phyloP scores from a whole-genome alignment of 1,284 basidiomycete species.

The Uromyces viciae-fabae region DNA sequence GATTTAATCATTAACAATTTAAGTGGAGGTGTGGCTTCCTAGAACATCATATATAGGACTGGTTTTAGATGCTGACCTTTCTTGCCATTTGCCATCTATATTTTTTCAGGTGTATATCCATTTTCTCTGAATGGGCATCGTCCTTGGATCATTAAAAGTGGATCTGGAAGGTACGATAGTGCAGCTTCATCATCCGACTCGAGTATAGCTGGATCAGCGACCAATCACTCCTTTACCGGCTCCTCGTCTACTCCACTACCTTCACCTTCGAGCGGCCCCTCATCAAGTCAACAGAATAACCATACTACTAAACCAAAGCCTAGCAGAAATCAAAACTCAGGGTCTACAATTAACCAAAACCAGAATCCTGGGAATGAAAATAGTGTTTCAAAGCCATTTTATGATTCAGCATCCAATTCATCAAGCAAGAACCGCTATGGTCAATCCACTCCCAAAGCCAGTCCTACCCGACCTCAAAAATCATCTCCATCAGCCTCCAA shows the following conservation, averaged over 20 bases:
- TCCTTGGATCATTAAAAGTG: constrained; percentile 39
- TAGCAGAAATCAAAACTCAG: no score
- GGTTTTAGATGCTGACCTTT: not conserved
- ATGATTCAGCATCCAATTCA: not conserved
- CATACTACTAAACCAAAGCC: constrained; percentile 1
- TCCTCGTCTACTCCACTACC: not conserved
- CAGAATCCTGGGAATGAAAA: no score
- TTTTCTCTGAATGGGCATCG: constrained; percentile 40
- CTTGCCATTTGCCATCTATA: not conserved
- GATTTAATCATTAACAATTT: constrained; percentile 43
- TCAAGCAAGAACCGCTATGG: not conserved
- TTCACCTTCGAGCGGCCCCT: not conserved
- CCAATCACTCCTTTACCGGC: not conserved
- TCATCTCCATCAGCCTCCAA: not conserved
- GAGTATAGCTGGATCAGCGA: not conserved
- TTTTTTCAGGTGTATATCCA: constrained; percentile 7
- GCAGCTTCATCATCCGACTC: not conserved
- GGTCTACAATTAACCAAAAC: no score
- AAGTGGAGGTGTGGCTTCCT: constrained; percentile 21
- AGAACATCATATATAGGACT: not conserved
- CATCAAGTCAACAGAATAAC: not conserved
- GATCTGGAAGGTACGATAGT: constrained; percentile 16
- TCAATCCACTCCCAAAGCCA: not conserved
- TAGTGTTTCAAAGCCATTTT: not conserved
- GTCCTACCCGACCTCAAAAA: not conserved